Evolutionary conservation across 345 rosid species (phyloP).

Genomic region (Hibiscus tridactylites): DNA sequence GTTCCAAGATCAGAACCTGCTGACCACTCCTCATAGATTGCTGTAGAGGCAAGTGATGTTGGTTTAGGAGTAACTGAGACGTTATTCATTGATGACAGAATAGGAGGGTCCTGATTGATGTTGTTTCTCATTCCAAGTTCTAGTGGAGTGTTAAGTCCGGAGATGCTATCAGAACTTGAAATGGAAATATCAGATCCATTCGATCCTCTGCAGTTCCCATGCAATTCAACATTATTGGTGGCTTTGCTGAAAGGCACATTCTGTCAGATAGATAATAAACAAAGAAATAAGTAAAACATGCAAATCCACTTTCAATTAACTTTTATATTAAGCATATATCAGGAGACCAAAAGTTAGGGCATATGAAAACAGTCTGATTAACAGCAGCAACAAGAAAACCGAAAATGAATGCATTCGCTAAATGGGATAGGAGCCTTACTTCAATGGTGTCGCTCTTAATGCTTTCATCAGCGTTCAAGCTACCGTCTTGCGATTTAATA

Average conservation of each 20-base stretch:
- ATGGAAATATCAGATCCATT: constrained; percentile 70
- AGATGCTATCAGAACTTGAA: constrained; percentile 70
- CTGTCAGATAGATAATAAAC: constrained; percentile 23
- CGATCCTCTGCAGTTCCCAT: constrained; percentile 39
- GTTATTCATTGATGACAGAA: constrained; percentile 30
- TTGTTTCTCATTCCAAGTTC: constrained; percentile 39
- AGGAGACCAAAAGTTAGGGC: background rate
- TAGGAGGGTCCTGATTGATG: constrained; percentile 29
- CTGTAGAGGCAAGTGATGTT: constrained; percentile 22
- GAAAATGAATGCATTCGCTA: background rate
- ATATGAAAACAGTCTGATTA: background rate
- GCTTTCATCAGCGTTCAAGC: constrained; percentile 46
- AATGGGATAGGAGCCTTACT: constrained; percentile 28
- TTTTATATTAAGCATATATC: background rate
- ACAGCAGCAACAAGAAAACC: background rate
- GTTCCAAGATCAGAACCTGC: constrained; percentile 53
- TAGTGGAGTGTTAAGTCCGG: constrained; percentile 58
- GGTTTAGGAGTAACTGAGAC: constrained; percentile 18
- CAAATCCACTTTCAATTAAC: constrained; percentile 1
- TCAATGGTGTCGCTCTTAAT: constrained; percentile 24
- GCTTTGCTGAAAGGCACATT: constrained; percentile 35
- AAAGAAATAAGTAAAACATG: background rate
- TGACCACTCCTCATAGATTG: constrained; percentile 45
- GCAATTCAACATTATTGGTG: constrained; percentile 34
- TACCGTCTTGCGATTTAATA: constrained; percentile 32